Evolutionary conservation across 164 flowering plant species (phyloP), one percentile per base, ranked within the genome.

Genomic region (Piper betle): DNA sequence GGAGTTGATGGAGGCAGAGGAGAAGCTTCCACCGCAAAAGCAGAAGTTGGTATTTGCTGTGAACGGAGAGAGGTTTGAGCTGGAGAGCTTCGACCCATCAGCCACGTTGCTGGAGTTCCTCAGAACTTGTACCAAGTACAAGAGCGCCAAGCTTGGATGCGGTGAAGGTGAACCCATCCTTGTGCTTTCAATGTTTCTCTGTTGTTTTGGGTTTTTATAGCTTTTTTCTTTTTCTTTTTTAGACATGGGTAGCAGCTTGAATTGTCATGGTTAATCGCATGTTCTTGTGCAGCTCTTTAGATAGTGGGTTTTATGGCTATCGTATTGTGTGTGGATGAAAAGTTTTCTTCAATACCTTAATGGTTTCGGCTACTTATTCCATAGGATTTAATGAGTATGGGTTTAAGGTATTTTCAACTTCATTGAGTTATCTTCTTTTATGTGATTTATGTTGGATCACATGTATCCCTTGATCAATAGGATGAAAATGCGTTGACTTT

Each of bases 131-230:
- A 88, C 96, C 64, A 78, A 65, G 62, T 91, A 75, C 79, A 84
- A 77, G 70, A 79, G 96, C 63, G 80, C 68, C 74, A 91, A 91
- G 79, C 96, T 91, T 64, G 71, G 86, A 13, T 91, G 97, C 63
- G 96, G 97, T 55, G 96, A 91, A 84, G 97, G 97, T 90, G 4
- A 52, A 12, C 15, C 11, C 50, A n/a, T n/a, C 6, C 50, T 12
- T 15, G 12, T 1, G 10, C 15, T 46, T 2, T 6, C 50, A 10
- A 2, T 46, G 15, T 46, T 46, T 2, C 15, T 6, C 50, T n/a
- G n/a, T 46, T 46, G 15, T 5, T 46, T 46, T 6, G 2, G 46
- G 46, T 1, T 10, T 6, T 15, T 12, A 20, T 6, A 42, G 46
- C 46, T 25, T 10, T 59, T 13, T 59, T 16, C 39, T 18, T 17